Evolutionary conservation across 306 rosid genomes (phyloP).

Genomic region (Luffa acutangula): DNA sequence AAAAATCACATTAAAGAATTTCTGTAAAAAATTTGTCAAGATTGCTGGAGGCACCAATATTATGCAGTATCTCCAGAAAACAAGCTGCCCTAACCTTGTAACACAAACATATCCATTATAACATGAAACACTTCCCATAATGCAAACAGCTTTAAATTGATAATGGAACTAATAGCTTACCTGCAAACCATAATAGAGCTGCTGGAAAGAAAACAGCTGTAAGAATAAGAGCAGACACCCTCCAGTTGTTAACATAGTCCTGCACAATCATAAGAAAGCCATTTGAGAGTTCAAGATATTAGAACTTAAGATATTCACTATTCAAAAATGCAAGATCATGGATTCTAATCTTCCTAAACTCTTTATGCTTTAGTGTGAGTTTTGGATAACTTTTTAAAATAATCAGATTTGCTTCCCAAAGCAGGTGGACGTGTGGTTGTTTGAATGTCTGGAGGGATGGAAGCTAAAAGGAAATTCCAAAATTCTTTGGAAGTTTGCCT

Average conservation of each 20-base stretch:
- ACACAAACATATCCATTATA: neutral
- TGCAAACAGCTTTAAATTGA: neutral
- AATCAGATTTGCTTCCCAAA: neutral
- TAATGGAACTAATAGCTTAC: conserved; percentile 24
- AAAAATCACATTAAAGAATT: neutral
- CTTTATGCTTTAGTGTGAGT: neutral
- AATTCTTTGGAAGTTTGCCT: too few species aligned
- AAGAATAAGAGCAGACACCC: conserved; percentile 50
- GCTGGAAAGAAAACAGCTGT: conserved; percentile 56
- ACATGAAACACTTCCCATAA: neutral
- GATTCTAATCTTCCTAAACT: neutral
- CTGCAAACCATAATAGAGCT: conserved; percentile 64
- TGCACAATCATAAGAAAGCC: conserved; percentile 18
- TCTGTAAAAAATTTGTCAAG: neutral
- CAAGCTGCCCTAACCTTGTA: neutral
- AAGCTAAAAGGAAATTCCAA: too few species aligned
- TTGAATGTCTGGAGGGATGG: neutral
- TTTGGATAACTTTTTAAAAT: neutral
- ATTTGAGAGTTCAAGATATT: neutral
- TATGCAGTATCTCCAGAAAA: neutral
- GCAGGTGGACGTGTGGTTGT: too few species aligned
- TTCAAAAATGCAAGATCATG: neutral
- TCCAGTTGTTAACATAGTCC: conserved; percentile 65
- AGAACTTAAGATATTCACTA: neutral
- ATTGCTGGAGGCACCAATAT: neutral